phyloP scores from a whole-genome alignment of 2,329 filamentous ascomycete species.

The Knoxdaviesia capensis region DNA sequence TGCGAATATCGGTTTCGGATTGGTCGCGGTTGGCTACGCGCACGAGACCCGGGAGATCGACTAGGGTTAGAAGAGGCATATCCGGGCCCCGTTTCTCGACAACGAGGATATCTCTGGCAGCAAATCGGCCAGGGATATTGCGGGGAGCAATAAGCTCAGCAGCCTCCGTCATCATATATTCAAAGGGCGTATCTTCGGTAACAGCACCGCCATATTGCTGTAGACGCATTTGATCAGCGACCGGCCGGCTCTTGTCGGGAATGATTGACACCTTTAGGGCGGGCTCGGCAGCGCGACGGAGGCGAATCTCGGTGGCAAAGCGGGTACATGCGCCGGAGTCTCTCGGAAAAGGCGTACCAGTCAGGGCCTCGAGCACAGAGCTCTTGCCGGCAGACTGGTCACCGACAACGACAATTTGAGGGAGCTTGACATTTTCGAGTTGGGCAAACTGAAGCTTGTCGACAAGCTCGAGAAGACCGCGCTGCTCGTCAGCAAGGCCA shows the following conservation, averaged over 20 bases:
- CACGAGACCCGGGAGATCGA: slow-evolving; percentile 40
- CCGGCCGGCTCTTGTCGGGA: slow-evolving; percentile 26
- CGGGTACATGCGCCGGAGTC: slow-evolving; percentile 40
- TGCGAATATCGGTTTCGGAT: slow-evolving; percentile 28
- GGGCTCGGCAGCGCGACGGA: slow-evolving; percentile 25
- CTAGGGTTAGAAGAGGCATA: slow-evolving; percentile 37
- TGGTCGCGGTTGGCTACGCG: slow-evolving; percentile 31
- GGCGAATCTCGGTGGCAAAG: slow-evolving; percentile 37
- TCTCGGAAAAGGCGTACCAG: slow-evolving; percentile 38
- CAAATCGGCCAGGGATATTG: slow-evolving; percentile 28
- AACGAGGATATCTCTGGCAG: slow-evolving; percentile 31
- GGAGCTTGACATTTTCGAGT: slow-evolving; percentile 30
- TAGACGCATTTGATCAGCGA: slow-evolving; percentile 24
- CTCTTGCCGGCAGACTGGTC: slow-evolving; percentile 46
- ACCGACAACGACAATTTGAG: slow-evolving; percentile 43
- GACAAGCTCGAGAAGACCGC: slow-evolving; percentile 34
- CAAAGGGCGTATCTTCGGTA: slow-evolving; percentile 22
- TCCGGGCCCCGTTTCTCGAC: slow-evolving; percentile 38
- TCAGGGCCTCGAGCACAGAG: slow-evolving; percentile 42
- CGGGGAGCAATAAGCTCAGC: slow-evolving; percentile 28
- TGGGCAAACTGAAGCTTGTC: slow-evolving; percentile 32
- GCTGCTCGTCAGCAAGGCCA: slow-evolving; percentile 31
- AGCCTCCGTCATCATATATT: slow-evolving; percentile 27
- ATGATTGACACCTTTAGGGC: slow-evolving; percentile 31
- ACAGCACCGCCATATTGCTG: slow-evolving; percentile 26